Evolutionary conservation across 345 rosid species (phyloP).

Genomic region (Bruguiera parviflora): DNA sequence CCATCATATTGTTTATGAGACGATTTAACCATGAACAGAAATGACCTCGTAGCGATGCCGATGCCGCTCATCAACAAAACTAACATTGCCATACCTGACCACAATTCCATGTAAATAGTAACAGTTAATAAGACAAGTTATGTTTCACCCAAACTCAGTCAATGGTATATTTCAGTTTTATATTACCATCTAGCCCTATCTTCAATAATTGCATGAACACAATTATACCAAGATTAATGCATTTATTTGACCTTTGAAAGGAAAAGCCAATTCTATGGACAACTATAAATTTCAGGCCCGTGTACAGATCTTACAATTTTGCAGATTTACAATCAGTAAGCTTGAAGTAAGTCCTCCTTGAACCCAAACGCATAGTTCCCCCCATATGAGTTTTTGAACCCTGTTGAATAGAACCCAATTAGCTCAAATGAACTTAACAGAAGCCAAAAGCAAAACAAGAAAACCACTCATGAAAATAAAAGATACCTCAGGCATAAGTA

Average conservation of each 20-base stretch:
- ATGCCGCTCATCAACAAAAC: conserved; percentile 74
- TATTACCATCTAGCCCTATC: background rate
- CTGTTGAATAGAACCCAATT: conserved; percentile 29
- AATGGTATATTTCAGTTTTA: background rate
- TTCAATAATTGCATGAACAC: background rate
- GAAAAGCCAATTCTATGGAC: background rate
- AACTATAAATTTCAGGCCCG: background rate
- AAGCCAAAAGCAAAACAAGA: conserved; percentile 3
- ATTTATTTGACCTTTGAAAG: background rate
- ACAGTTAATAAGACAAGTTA: background rate
- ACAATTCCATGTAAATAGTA: conserved; percentile 1
- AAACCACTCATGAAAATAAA: background rate
- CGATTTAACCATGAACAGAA: conserved; percentile 1
- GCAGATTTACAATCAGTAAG: conserved; percentile 71
- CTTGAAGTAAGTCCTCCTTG: conserved; percentile 74
- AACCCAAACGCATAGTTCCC: conserved; percentile 96
- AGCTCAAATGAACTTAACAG: conserved; percentile 1
- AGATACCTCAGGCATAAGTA: conserved; percentile 94
- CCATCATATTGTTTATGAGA: background rate
- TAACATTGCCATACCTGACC: conserved; percentile 60
- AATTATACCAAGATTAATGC: background rate
- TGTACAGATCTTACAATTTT: conserved; percentile 23
- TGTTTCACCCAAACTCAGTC: background rate
- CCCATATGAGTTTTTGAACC: conserved; percentile 99
- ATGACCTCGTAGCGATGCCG: conserved; percentile 95